Conservation (phyloP, 169 alveolate species). For the Cystoisospora suis region DNA sequence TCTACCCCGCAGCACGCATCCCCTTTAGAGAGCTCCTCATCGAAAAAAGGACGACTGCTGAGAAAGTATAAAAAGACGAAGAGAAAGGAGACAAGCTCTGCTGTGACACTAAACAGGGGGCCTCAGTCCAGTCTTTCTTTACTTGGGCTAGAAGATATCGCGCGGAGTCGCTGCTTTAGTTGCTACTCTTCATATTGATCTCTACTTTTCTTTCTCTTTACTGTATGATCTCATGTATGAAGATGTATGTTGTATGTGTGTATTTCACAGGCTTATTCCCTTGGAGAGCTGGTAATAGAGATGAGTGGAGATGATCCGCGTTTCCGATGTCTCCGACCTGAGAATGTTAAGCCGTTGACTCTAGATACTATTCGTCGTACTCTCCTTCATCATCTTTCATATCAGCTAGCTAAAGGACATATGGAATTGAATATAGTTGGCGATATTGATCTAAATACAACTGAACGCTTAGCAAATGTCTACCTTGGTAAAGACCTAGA, state of each 20-base stretch:
- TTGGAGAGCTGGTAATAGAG: slow-evolving; percentile 55
- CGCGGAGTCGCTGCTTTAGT: too few species aligned
- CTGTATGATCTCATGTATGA: too few species aligned
- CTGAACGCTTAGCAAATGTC: slow-evolving; percentile 25
- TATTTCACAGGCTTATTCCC: slow-evolving; percentile 58
- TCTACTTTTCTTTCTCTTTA: background rate
- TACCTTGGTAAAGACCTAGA: slow-evolving; percentile 35
- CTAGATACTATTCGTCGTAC: slow-evolving; percentile 41
- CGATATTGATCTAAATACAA: slow-evolving; percentile 40
- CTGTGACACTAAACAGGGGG: too few species aligned
- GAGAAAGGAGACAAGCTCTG: too few species aligned
- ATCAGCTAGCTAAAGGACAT: slow-evolving; percentile 26
- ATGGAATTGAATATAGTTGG: slow-evolving; percentile 58
- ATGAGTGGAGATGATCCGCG: slow-evolving; percentile 62
- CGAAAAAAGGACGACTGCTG: too few species aligned
- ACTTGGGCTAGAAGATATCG: too few species aligned
- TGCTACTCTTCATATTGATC: background rate
- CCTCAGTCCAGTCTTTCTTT: too few species aligned
- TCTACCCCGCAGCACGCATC: too few species aligned
- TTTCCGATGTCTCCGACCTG: slow-evolving; percentile 39
- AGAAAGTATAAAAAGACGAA: too few species aligned
- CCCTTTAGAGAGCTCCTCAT: too few species aligned
- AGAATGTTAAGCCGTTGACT: slow-evolving; percentile 1
- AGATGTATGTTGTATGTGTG: too few species aligned
- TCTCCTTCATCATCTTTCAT: background rate